phyloP scores from a whole-genome alignment of 2,329 filamentous ascomycete species.

The Epichloe sibirici region DNA sequence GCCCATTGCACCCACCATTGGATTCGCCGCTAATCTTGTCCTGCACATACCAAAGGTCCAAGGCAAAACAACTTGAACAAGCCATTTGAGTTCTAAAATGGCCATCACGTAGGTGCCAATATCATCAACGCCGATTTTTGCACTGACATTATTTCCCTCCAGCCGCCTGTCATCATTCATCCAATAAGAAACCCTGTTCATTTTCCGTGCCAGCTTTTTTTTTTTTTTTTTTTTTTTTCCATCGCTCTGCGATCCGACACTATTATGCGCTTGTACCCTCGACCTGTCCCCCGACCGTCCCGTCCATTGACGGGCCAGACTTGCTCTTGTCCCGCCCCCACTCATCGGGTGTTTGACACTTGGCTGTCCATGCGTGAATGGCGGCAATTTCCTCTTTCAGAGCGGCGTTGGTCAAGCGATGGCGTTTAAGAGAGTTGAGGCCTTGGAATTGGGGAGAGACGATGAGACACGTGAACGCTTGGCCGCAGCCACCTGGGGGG shows the following conservation, averaged over 20 bases:
- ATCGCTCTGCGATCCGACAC: not conserved
- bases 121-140: too few relatives aligned
- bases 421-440: constrained; percentile 68
- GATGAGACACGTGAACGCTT: constrained; percentile 47
- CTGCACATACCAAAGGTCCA: too few relatives aligned
- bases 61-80: too few relatives aligned
- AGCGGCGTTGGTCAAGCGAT: constrained; percentile 72
- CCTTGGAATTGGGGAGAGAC: constrained; percentile 56
- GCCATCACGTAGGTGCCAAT: too few relatives aligned
- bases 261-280: constrained; percentile 16
- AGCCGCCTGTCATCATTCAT: too few relatives aligned
- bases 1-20: too few relatives aligned
- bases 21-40: too few relatives aligned
- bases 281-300: constrained; percentile 31
- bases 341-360: constrained; percentile 84
- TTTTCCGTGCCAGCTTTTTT: not conserved
- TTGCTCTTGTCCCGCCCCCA: constrained; percentile 54
- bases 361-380: constrained; percentile 92
- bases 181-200: not conserved
- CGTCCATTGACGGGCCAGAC: constrained; percentile 28
- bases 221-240: not conserved
- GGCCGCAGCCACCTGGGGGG: constrained; percentile 43
- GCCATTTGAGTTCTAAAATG: too few relatives aligned
- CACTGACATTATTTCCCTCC: not conserved
- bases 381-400: constrained; percentile 79